Percentiles rank a stretch among this genome's conserved stretches.
Evolutionary conservation across 352 stramenopile species (phyloP).

Genomic region (Globisporangium takayamanum): DNA sequence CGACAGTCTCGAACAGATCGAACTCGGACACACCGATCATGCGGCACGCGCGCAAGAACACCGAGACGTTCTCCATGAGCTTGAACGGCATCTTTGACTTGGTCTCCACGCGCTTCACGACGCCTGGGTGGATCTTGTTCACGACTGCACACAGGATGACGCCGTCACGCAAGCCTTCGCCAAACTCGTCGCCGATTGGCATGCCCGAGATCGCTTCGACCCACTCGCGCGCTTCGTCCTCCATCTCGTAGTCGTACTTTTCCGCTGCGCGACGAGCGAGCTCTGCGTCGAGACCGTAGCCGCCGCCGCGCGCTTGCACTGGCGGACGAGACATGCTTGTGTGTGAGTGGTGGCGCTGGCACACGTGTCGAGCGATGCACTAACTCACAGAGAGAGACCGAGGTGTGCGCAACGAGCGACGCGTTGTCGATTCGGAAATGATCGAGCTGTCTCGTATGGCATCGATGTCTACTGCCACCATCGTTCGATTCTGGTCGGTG

Average conservation of each 20-base stretch:
- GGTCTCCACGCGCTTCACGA: conserved; percentile 67
- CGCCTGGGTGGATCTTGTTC: conserved; percentile 69
- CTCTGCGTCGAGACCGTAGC: conserved; percentile 88
- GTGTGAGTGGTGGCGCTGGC: neutral
- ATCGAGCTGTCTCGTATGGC: neutral
- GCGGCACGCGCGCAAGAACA: conserved; percentile 79
- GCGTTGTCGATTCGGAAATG: neutral
- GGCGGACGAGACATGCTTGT: conserved; percentile 15
- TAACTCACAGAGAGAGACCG: neutral
- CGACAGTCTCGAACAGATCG: conserved; percentile 87
- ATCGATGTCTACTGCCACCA: neutral
- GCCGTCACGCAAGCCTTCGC: conserved; percentile 66
- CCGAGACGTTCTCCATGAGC: conserved; percentile 89
- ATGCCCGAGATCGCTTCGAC: conserved; percentile 76
- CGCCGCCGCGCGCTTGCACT: conserved; percentile 61
- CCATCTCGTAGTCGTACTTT: conserved; percentile 86
- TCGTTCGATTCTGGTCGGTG: neutral
- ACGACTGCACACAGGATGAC: conserved; percentile 78
- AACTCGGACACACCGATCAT: conserved; percentile 86
- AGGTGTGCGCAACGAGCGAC: neutral
- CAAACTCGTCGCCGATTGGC: conserved; percentile 78
- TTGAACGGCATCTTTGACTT: conserved; percentile 90
- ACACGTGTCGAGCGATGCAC: neutral
- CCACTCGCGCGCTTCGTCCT: conserved; percentile 81
- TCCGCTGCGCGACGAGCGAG: conserved; percentile 78